Conservation (phyloP, 257 asterid genomes). For the Solanum piurae region DNA sequence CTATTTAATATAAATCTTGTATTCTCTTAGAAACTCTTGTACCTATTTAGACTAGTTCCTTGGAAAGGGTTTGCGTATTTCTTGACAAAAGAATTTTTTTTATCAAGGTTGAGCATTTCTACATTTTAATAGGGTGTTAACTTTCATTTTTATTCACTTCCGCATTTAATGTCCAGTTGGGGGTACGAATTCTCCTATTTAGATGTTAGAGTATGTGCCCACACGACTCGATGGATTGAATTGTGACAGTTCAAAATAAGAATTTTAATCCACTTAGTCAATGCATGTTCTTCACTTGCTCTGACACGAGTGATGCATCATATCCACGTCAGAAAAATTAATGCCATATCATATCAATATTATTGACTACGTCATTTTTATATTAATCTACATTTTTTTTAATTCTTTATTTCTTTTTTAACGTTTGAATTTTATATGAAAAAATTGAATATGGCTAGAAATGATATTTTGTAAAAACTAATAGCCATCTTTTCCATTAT, state of each 20-base stretch:
- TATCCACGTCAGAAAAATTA: not conserved
- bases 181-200: not conserved
- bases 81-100: too few relatives aligned
- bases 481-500: too few relatives aligned
- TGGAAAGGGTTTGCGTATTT: not conserved
- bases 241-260: not conserved
- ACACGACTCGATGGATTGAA: not conserved
- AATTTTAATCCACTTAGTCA: not conserved
- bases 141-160: not conserved
- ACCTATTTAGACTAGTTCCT: too few relatives aligned
- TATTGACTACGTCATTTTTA: not conserved
- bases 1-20: not conserved
- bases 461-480: too few relatives aligned
- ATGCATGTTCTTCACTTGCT: not conserved
- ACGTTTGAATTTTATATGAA: not conserved
- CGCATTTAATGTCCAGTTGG: not conserved
- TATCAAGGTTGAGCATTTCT: not conserved
- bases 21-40: too few relatives aligned
- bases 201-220: not conserved
- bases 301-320: not conserved
- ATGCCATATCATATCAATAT: not conserved
- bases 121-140: not conserved
- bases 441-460: not conserved
- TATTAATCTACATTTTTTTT: too few relatives aligned
- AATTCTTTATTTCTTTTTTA: too few relatives aligned